Percentiles rank a stretch among this genome's conserved stretches.
phyloP scores from a whole-genome alignment of 768 basidiomycete genomes.

The Megacollybia marginata region DNA sequence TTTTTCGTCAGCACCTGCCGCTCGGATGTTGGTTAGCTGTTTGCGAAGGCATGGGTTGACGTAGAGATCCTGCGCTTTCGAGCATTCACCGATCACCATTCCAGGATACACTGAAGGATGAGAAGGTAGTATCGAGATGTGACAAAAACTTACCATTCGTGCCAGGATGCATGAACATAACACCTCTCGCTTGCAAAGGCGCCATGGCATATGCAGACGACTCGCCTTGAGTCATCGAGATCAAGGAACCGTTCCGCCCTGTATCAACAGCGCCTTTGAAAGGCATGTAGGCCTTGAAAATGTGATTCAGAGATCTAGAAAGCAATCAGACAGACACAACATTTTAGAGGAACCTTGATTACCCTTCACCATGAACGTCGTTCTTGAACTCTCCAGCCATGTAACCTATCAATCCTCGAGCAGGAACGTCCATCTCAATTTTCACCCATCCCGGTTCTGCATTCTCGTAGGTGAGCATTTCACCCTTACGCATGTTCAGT shows the following conservation, averaged over 20 bases:
- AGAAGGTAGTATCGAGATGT: neutral
- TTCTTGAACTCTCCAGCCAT: constrained; percentile 47
- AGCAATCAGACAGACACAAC: neutral
- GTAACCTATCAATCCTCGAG: constrained; percentile 42
- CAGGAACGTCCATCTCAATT: constrained; percentile 41
- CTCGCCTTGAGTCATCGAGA: constrained; percentile 39
- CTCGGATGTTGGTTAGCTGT: constrained; percentile 42
- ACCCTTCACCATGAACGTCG: constrained; percentile 45
- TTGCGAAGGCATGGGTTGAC: constrained; percentile 42
- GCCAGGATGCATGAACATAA: constrained; percentile 36
- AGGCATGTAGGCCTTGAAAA: constrained; percentile 41
- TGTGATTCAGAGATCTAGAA: constrained; percentile 40
- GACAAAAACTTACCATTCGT: constrained; percentile 26
- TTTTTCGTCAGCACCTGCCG: constrained; percentile 42
- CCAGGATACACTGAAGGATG: constrained; percentile 34
- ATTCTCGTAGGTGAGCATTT: constrained; percentile 38
- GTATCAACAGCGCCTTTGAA: constrained; percentile 38
- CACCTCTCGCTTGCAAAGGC: constrained; percentile 40
- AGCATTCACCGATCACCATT: constrained; percentile 45
- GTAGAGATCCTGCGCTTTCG: constrained; percentile 37
- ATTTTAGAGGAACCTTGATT: neutral
- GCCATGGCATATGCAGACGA: constrained; percentile 41
- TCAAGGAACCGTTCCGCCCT: constrained; percentile 38
- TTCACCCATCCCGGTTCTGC: constrained; percentile 32
- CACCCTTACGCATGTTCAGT: constrained; percentile 41